Evolutionary conservation across 2,329 filamentous ascomycete genomes (phyloP).

Genomic region (Talaromyces islandicus): DNA sequence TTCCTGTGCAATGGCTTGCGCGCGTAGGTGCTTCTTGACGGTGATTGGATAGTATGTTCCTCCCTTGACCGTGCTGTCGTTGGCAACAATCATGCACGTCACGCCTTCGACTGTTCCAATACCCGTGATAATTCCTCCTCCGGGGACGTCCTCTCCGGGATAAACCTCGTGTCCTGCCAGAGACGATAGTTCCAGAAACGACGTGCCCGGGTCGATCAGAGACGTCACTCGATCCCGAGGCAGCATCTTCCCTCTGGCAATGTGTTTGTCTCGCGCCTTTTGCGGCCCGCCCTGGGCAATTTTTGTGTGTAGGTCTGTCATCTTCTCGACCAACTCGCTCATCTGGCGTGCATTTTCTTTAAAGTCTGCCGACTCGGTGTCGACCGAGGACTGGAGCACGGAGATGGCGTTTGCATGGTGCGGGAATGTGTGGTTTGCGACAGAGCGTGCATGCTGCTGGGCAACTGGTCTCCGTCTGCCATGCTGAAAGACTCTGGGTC

Average conservation of each 20-base stretch:
- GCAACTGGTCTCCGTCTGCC: neutral
- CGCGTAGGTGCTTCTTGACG: slow-evolving; percentile 92
- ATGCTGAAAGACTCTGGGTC: slow-evolving; percentile 1
- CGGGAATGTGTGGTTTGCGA: slow-evolving; percentile 72
- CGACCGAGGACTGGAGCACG: slow-evolving; percentile 67
- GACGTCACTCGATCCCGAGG: slow-evolving; percentile 82
- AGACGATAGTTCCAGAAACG: slow-evolving; percentile 90
- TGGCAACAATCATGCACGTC: slow-evolving; percentile 86
- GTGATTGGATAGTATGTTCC: slow-evolving; percentile 97
- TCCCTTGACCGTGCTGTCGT: slow-evolving; percentile 95
- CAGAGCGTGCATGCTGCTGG: slow-evolving; percentile 29
- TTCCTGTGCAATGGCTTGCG: slow-evolving; percentile 83
- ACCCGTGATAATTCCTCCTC: slow-evolving; percentile 87
- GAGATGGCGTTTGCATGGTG: slow-evolving; percentile 81
- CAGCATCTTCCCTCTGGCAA: slow-evolving; percentile 87
- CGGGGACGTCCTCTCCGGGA: slow-evolving; percentile 77
- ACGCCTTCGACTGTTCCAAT: slow-evolving; percentile 87
- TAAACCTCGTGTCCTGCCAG: slow-evolving; percentile 84
- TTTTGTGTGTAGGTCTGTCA: slow-evolving; percentile 64
- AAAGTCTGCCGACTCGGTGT: slow-evolving; percentile 71
- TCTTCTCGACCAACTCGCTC: slow-evolving; percentile 61
- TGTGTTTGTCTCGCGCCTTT: slow-evolving; percentile 81
- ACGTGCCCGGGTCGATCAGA: slow-evolving; percentile 80
- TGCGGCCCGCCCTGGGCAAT: slow-evolving; percentile 71
- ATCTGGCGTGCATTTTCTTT: slow-evolving; percentile 75